Conservation (phyloP, 345 rosid species). For the Syzygium aromaticum region DNA sequence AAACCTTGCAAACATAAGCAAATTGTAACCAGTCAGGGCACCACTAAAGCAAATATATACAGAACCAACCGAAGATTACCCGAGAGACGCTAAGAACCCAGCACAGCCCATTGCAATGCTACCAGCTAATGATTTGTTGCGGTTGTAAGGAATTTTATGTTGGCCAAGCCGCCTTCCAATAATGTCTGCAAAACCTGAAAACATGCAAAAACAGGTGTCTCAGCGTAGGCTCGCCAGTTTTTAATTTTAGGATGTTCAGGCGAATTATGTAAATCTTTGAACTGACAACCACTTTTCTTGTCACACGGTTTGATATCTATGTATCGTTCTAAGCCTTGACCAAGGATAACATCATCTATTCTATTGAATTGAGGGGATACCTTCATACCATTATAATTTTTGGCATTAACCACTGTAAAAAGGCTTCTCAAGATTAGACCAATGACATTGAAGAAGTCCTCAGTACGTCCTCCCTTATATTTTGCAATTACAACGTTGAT, state of each 20-base stretch:
- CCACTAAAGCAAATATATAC: neutral
- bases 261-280: neutral
- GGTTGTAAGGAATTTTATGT: conserved; percentile 73
- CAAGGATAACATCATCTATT: neutral
- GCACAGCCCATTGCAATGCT: conserved; percentile 69
- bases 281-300: neutral
- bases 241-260: neutral
- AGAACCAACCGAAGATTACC: conserved; percentile 18
- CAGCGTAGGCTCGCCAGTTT: neutral
- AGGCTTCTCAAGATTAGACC: no score
- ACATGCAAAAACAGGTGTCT: neutral
- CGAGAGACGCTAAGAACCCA: conserved; percentile 67
- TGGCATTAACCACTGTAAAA: no score
- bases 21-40: neutral
- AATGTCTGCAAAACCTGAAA: conserved; percentile 77
- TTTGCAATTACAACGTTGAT: neutral
- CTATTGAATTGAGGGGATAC: neutral
- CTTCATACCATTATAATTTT: no score
- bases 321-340: neutral
- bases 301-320: neutral
- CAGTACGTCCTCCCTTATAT: neutral
- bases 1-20: conserved; percentile 25
- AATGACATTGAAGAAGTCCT: neutral
- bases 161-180: conserved; percentile 73
- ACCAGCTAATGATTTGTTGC: conserved; percentile 69